Evolutionary conservation across 2,329 filamentous ascomycete species (phyloP), one percentile per base, ranked within the genome.

Genomic region (Pseudocercospora vitis): DNA sequence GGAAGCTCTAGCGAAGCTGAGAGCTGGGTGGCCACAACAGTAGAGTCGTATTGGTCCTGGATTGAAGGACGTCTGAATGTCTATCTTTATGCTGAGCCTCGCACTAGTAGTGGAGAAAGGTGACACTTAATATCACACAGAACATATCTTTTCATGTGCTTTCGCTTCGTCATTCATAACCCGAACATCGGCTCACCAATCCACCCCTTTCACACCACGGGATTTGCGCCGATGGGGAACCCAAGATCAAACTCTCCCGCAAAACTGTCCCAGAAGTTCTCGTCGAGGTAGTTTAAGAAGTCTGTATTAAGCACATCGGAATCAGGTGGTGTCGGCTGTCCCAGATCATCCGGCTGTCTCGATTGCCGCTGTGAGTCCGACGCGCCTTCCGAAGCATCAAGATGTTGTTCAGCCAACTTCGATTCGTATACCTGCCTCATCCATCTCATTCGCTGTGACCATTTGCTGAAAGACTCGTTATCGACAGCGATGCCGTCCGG

Each of bases 401-500:
- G 32, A 18, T 32, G 39, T 3, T 26, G 29, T 9, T 56, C 50
- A n/a, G 23, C 24, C 28, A 60, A 63, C 29, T 63, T 62, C 4
- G 59, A 39, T 12, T 67, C 62, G 48, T 63, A 68, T 4, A 67
- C 53, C 7, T 53, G 53, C 52, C 63, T 63, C 61, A 67, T 63
- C 55, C 59, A 68, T 11, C 63, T 53, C 2, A 66, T 32, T 3
- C 63, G 57, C 6, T 61, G 52, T 4, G 63, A 57, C 66, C 66
- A 69, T 37, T 63, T 64, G n/a, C 39, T 48, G 51, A 69, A 68
- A n/a, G 57, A 53, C 11, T 68, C 61, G 47, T 68, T 68, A 26
- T 64, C 58, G 51, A 67, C 46, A 2, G 44, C 32, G 7, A 67
- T 50, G 6, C 65, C 66, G 26, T 68, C 66, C 3, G 61, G 58